Evolutionary conservation across 2,329 filamentous ascomycete species (phyloP), one percentile per base, ranked within the genome.

Genomic region (Talaromyces piceae): DNA sequence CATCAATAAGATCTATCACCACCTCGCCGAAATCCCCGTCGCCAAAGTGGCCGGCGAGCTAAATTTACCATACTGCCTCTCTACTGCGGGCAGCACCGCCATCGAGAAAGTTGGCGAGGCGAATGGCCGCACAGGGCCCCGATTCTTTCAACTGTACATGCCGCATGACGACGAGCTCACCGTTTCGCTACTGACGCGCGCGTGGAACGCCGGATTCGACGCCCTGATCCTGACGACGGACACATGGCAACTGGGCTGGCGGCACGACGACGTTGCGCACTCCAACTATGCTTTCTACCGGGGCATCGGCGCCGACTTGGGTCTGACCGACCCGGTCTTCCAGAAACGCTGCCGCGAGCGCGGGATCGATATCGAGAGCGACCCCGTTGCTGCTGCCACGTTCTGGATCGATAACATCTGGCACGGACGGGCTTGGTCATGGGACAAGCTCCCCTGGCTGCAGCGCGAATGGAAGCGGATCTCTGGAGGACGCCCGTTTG

Each of bases 391-490:
- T 54, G 81, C 80, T 0, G 77, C 78, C 2, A 75, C 77, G 0
- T 73, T 79, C 54, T 85, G 81, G 81, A 84, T 84, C 56, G 81
- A 85, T 57, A 78, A 75, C 43, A 73, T 84, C 44, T 84, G 81
- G 80, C 81, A 85, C 62, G 81, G 81, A 0, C 71, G 77, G 2
- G 78, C 80, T 5, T 79, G 77, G 63, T 75, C 71, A n/a, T 88
- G 84, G 84, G 74, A 78, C 41, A 84, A 86, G 62, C 72, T 87
- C 1, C 69, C 74, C 4, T 88, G 84, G 83, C 61, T 87, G 43
- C 79, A 81, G 53, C 69, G 78, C 59, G 71, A 77, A 20, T 79
- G 82, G 71, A 75, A 72, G 63, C 68, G 72, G 52, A 77, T 80
- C 27, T 74, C 67, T 1, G 77, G 76, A 0, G 73, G 81, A 6